Evolutionary conservation across 129 eudicot genomes (phyloP), one percentile per base, ranked within the genome.

Genomic region (Chrysanthemum seticuspe): DNA sequence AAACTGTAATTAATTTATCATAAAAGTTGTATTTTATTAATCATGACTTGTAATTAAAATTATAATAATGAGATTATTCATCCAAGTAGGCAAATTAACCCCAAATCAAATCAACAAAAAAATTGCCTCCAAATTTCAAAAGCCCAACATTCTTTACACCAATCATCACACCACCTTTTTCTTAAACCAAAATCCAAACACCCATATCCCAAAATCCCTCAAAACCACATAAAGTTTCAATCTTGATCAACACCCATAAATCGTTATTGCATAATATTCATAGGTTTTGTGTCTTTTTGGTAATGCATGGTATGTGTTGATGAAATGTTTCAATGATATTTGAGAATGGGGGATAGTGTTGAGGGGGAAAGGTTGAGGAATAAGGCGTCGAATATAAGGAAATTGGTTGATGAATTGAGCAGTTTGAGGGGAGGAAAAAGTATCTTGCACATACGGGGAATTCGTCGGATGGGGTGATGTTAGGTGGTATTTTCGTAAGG

Each of bases 391-490:
- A 94, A 94, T 76, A 94, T 94, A 48, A 72, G 85, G 67, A 87
- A 89, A 65, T 74, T 94, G 84, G 96, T 80, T 10, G 81, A 85
- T 90, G 98, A 77, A 94, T 94, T 68, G 87, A 86, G 57, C 97
- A 88, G 74, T 94, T 73, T 68, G 93, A 90, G 71, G 98, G 98
- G 18, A 76, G 97, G 76, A 88, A 90, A 56, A 94, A 94, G 86
- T 94, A 94, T 82, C 93, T 87, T 78, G 96, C 98, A 0, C 89
- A 81, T 10, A 94, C 98, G 9, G 70, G 68, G 47, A 94, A 97
- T 81, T 85, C 97, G 7, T 94, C 91, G 9, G 98, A 94, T 74
- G 97, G 10, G 93, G 98, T 10, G 98, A 94, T 86, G 96, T 94
- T 68, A 62, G 96, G 51, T 94, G 98, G 98, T 90, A 86, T 67